phyloP scores from a whole-genome alignment of 2,329 filamentous ascomycete species.

The Epichloe uncinata region DNA sequence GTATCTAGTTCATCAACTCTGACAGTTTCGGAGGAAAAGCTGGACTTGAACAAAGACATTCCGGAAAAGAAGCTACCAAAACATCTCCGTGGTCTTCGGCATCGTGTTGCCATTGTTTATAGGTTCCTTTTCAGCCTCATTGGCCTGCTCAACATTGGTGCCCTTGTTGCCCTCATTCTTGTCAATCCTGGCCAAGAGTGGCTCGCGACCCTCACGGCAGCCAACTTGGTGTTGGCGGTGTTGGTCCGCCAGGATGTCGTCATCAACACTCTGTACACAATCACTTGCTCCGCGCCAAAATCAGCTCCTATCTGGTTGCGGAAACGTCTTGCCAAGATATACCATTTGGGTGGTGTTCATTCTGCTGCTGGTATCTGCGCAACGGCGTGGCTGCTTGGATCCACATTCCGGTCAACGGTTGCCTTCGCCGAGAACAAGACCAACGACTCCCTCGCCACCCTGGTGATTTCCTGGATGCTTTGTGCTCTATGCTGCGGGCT shows the following conservation, averaged over 20 bases:
- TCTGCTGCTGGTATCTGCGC: slow-evolving; percentile 36
- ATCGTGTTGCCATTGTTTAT: slow-evolving; percentile 39
- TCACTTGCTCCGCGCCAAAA: slow-evolving; percentile 32
- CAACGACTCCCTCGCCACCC: slow-evolving; percentile 25
- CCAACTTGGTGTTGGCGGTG: slow-evolving; percentile 36
- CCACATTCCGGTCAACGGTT: slow-evolving; percentile 24
- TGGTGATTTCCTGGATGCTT: slow-evolving; percentile 43
- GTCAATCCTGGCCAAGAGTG: slow-evolving; percentile 21
- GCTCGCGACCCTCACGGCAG: slow-evolving; percentile 29
- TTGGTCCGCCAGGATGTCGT: slow-evolving; percentile 39
- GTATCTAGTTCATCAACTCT: slow-evolving; percentile 19
- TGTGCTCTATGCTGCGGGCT: slow-evolving; percentile 44
- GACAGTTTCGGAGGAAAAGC: slow-evolving; percentile 17
- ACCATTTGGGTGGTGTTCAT: slow-evolving; percentile 39
- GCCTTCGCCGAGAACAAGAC: slow-evolving; percentile 17
- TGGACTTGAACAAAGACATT: slow-evolving; percentile 18
- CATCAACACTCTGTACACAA: slow-evolving; percentile 36
- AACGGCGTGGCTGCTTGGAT: slow-evolving; percentile 35
- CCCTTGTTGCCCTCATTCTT: slow-evolving; percentile 29
- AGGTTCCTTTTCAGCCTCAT: slow-evolving; percentile 42
- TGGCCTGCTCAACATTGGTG: slow-evolving; percentile 35
- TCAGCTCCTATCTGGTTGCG: slow-evolving; percentile 34
- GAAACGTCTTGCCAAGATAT: slow-evolving; percentile 34
- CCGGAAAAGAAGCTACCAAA: slow-evolving; percentile 28
- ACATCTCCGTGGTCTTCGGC: slow-evolving; percentile 25